Evolutionary conservation across 768 basidiomycete species (phyloP).

Genomic region (Rhodotorula kratochvilovae): DNA sequence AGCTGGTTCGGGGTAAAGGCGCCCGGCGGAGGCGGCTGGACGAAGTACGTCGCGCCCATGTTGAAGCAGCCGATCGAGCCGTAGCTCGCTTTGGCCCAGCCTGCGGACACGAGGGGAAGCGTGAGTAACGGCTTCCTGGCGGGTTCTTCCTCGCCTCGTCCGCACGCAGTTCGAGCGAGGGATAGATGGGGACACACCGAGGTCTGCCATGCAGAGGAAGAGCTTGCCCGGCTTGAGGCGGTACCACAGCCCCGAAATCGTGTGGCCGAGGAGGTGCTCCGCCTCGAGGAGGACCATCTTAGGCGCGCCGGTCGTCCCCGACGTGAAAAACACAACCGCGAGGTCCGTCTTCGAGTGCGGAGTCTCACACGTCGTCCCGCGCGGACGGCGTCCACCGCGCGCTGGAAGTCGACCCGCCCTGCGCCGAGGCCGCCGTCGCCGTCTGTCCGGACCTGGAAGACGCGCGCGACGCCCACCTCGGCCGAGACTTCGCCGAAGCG

Average conservation of each 20-base stretch:
- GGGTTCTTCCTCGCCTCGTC: too few species aligned
- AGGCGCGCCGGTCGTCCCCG: slow-evolving; percentile 27
- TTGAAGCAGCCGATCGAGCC: slow-evolving; percentile 14
- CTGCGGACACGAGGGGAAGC: background rate
- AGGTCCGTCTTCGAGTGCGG: slow-evolving; percentile 10
- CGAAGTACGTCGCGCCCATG: slow-evolving; percentile 33
- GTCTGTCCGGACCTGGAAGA: slow-evolving; percentile 19
- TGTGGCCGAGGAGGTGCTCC: slow-evolving; percentile 16
- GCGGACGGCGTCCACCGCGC: background rate
- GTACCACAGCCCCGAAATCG: slow-evolving; percentile 31
- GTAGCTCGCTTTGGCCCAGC: slow-evolving; percentile 39
- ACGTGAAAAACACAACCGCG: slow-evolving; percentile 29
- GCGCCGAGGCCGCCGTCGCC: background rate
- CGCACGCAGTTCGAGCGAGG: too few species aligned
- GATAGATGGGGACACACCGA: slow-evolving; percentile 1
- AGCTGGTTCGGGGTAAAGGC: slow-evolving; percentile 18
- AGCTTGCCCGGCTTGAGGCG: slow-evolving; percentile 10
- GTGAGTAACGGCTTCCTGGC: background rate
- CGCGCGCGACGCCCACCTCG: slow-evolving; percentile 3
- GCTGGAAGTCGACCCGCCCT: slow-evolving; percentile 15
- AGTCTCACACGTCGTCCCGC: slow-evolving; percentile 7
- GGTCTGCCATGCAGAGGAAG: slow-evolving; percentile 30
- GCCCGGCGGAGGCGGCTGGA: slow-evolving; percentile 27
- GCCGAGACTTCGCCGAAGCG: slow-evolving; percentile 24
- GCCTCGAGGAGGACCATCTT: slow-evolving; percentile 30